Base-by-base conservation (phyloP, 345 rosid species). In the Draba incana region DNA sequence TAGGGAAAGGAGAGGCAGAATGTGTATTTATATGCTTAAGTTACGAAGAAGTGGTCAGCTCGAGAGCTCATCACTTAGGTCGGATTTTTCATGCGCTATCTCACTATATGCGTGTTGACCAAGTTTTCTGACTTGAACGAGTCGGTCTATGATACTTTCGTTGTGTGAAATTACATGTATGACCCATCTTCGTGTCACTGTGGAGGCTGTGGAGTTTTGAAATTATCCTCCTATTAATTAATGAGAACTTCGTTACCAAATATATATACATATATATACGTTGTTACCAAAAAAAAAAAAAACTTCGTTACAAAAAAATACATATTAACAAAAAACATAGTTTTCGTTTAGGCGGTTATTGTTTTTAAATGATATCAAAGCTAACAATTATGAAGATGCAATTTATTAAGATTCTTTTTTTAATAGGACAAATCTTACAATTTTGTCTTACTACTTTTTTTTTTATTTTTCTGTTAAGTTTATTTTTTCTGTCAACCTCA, bases 51-150 rank as follows among this genome's bases (percentile, higher is more conserved):
- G 47, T 4, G 61, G 77, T 59, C 67, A 59, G 41, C 49, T 42
- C 48, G 0, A 25, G 62, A 54, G 38, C 11, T 74, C 57, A 38
- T 46, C 69, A 68, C 74, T 74, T 46, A 60, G 69, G 78, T 67
- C 69, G 63, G 30, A 53, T 74, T 74, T 68, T 45, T 4, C 72
- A 56, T 43, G 68, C 77, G 43, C 43, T 6, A 27, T 46, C 57
- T 67, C 57, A 37, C 11, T 25, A 15, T 35, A 66, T 10, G 52
- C 73, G 69, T 68, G 78, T 68, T 68, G 74, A 74, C 78, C 73
- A 74, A 74, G 73, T 54, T 8, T 37, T 61, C 4, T 27, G 73
- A 74, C 72, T 68, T 74, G 78, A 74, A 74, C 46, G 23, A 46
- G 78, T 68, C 78, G 57, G 58, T 54, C 50, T 43, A 28, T 7